A percentile compares a stretch with the other conserved stretches of the same genome.
phyloP scores from a whole-genome alignment of 305 asterid genomes.

The Plantago coronopus region DNA sequence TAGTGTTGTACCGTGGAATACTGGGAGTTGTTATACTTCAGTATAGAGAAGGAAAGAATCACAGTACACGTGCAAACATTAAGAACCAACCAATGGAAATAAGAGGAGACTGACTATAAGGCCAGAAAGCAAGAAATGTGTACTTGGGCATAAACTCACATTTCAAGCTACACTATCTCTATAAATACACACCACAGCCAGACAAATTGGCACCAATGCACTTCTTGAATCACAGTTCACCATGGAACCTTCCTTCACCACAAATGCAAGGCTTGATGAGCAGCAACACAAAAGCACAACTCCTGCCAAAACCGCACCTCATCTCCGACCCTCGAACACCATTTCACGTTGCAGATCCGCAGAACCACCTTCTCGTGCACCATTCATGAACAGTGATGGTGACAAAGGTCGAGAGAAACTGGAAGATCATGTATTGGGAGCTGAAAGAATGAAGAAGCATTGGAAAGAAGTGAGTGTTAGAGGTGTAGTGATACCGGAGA shows the following conservation, averaged over 20 bases:
- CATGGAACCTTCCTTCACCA: background rate
- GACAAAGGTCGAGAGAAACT: no score
- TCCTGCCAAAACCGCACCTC: background rate
- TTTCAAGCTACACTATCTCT: background rate
- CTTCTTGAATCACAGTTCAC: background rate
- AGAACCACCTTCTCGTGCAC: background rate
- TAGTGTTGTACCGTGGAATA: no score
- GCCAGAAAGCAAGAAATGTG: slow-evolving; percentile 8
- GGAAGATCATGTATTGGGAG: background rate
- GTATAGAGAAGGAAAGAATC: no score
- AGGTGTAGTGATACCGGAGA: background rate
- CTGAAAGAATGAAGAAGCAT: background rate
- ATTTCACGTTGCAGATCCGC: background rate
- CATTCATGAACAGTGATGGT: background rate
- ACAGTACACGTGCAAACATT: slow-evolving; percentile 2
- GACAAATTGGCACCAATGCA: background rate
- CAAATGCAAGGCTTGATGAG: background rate
- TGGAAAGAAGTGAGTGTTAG: background rate
- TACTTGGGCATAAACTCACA: background rate
- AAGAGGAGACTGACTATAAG: background rate
- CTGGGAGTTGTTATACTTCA: no score
- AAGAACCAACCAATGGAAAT: background rate
- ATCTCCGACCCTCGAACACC: background rate
- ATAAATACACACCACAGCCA: background rate
- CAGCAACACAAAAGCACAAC: background rate